phyloP scores from a whole-genome alignment of 2,329 filamentous ascomycete species.

The Fonsecaea multimorphosa region DNA sequence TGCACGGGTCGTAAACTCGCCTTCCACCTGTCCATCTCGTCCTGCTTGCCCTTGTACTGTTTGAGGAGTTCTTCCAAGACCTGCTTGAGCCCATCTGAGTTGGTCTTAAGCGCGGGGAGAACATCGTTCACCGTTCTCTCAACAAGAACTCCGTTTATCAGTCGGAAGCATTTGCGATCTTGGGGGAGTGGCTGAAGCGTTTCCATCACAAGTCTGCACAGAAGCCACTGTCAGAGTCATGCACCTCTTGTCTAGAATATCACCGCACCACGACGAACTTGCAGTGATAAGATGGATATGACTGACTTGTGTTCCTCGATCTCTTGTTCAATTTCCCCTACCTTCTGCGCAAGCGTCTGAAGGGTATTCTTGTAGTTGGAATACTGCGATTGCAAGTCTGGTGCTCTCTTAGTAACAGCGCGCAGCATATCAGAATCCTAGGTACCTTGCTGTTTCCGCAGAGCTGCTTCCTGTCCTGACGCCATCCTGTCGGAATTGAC shows the following conservation, averaged over 20 bases:
- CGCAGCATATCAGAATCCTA: neutral
- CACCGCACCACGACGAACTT: neutral
- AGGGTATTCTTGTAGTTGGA: constrained; percentile 70
- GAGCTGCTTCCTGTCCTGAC: constrained; percentile 33
- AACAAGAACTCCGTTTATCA: constrained; percentile 96
- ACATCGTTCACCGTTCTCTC: constrained; percentile 95
- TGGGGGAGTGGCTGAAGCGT: constrained; percentile 81
- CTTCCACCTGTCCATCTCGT: constrained; percentile 98
- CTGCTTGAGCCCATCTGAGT: constrained; percentile 91
- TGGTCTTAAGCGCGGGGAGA: constrained; percentile 86
- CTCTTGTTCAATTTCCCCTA: constrained; percentile 96
- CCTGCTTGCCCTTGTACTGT: constrained; percentile 93
- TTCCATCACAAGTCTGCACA: constrained; percentile 83
- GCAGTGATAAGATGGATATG: neutral
- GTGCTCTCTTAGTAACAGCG: constrained; percentile 19
- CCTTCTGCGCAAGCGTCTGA: constrained; percentile 93
- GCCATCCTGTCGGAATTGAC: constrained; percentile 33
- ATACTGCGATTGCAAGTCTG: constrained; percentile 59
- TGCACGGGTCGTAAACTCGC: constrained; percentile 57
- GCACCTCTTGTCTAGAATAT: neutral
- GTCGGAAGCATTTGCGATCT: constrained; percentile 95
- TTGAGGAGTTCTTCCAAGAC: constrained; percentile 93
- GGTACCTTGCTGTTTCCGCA: constrained; percentile 56
- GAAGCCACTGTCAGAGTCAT: constrained; percentile 14
- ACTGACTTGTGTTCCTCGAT: constrained; percentile 96